Conservation (phyloP, 495 filamentous ascomycete genomes). For the Trichoderma erinaceum region DNA sequence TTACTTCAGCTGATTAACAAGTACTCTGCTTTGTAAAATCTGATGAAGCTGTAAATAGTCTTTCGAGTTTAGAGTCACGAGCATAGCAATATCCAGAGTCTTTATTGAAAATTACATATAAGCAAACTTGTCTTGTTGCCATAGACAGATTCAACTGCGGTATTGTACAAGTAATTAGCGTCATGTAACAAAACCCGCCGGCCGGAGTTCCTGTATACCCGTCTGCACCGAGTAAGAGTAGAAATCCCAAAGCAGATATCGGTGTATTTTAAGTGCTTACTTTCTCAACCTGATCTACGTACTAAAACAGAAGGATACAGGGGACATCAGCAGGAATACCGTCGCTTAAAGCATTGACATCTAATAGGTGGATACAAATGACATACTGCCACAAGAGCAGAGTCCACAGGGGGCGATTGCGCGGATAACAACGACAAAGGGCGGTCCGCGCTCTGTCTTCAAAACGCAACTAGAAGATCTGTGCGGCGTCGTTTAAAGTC, state of each 20-base stretch:
- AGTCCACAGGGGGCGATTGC: not conserved
- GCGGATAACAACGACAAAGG: too few relatives aligned
- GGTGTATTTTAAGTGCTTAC: not conserved
- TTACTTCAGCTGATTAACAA: constrained; percentile 43
- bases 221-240: not conserved
- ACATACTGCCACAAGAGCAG: too few relatives aligned
- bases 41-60: not conserved
- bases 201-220: too few relatives aligned
- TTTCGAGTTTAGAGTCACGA: not conserved
- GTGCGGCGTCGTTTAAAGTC: not conserved
- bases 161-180: too few relatives aligned
- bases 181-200: too few relatives aligned
- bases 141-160: not conserved
- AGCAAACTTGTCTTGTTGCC: not conserved
- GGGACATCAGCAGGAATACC: not conserved
- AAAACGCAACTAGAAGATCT: not conserved
- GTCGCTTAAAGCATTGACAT: not conserved
- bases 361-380: not conserved
- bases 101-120: not conserved
- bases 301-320: too few relatives aligned
- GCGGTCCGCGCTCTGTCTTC: too few relatives aligned
- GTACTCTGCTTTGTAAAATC: constrained; percentile 1
- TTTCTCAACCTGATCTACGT: not conserved
- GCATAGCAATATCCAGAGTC: constrained; percentile 1
- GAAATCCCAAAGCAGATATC: not conserved